Base-by-base conservation (phyloP, 2,329 filamentous ascomycete species). In the Fusarium bulbicola region DNA sequence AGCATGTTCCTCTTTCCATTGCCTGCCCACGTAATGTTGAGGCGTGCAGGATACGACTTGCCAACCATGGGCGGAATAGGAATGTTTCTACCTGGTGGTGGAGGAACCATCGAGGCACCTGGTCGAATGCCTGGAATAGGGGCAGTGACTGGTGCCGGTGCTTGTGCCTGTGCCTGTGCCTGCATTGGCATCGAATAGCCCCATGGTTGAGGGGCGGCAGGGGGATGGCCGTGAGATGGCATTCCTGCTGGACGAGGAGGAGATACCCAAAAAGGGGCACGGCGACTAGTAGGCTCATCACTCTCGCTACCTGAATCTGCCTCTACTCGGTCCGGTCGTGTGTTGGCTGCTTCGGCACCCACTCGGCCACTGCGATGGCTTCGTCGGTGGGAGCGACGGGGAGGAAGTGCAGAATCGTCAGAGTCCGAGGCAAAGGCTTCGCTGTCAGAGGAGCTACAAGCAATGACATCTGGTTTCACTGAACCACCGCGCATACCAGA, bases 1-100 rank as follows among this genome's bases (percentile, higher is more conserved):
- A 80, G 72, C 56, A 82, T 67, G 52, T 79, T 80, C 43, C 76
- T 74, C 68, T 77, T 71, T 45, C 79, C 80, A 26, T 76, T 78
- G 40, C 75, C 76, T 10, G 53, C 42, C 79, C 79, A 80, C 52
- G 47, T 64, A 62, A 82, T 74, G 53, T 68, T 69, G 40, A 82
- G 72, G 24, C 78, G 70, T 14, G 80, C 74, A 47, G 79, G 58
- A 43, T 72, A 64, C 15, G 37, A 69, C 53, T 65, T 74, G 13
- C 56, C 56, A 12, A 28, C 54, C 34, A 56, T 32, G 13, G 68
- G 59, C 24, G 52, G 74, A 49, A 62, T 30, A 36, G 70, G 36
- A 28, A 59, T 62, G 30, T 20, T 26, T 50, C 70, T 71, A 37
- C 62, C 50, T 26, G 49, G 34, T 26, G 56, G 69, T 7, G 34